Evolutionary conservation across 2,329 filamentous ascomycete species (phyloP), one percentile per base, ranked within the genome.

Genomic region (Hawksworthiomyces lignivorus): DNA sequence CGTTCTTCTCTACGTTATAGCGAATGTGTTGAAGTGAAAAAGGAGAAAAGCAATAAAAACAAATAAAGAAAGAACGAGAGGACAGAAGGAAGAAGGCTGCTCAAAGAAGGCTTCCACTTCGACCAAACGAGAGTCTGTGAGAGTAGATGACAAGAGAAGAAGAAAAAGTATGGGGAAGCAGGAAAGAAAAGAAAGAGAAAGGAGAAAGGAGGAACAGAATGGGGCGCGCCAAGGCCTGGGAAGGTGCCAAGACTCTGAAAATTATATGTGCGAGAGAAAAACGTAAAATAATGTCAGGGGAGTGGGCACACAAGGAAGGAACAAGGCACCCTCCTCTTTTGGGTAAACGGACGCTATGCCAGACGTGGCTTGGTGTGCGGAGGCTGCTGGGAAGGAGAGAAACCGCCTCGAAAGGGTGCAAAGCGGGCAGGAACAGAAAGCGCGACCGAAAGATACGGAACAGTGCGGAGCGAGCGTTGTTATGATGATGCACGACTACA

Each of bases 1-100:
- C n/a, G n/a, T n/a, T n/a, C n/a, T n/a, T n/a, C 20, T 41, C 22
- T 34, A 28, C 40, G 40, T 32, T n/a, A 33, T 24, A 43, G 34
- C 40, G 40, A 43, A 29, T 28, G 40, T 24, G n/a, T n/a, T n/a
- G 26, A 21, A 29, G 32, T 30, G n/a, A 31, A 40, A 15, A 31
- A 39, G 11, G 17, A 20, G 21, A 17, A 36, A 22, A 15, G 28
- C 14, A 41, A 36, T n/a, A 35, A 19, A 39, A 36, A 21, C 12
- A 26, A 12, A 8, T 8, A 26, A 26, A 26, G 24, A 26, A 12
- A 8, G 22, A n/a, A 17, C 11, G 7, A 30, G 20, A 34, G 29
- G 21, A 28, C 27, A 37, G 18, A 11, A 38, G 19, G 28, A 17
- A 7, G 30, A 36, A 36, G 36, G n/a, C n/a, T n/a, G n/a, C n/a